A percentile compares a stretch with the other conserved stretches of the same genome.
Conservation (phyloP, 2,329 filamentous ascomycete species). For the Fusarium kyushuense region DNA sequence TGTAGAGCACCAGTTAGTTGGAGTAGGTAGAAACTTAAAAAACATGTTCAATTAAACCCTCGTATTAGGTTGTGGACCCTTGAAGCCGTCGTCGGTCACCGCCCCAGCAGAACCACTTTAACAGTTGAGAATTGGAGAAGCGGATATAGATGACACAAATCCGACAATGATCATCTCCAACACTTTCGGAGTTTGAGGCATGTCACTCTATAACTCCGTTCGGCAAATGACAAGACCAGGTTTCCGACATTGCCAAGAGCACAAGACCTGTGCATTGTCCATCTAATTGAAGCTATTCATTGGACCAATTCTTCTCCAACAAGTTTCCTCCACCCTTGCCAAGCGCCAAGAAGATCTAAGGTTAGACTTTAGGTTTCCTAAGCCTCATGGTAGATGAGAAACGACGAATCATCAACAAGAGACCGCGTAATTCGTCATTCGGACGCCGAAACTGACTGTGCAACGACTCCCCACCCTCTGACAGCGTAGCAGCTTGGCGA, state of each 20-base stretch:
- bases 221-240: slow-evolving; percentile 4
- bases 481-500: slow-evolving; percentile 16
- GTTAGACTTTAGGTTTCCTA: slow-evolving; percentile 24
- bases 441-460: slow-evolving; percentile 16
- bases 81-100: not conserved
- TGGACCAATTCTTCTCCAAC: slow-evolving; percentile 1
- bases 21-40: not conserved
- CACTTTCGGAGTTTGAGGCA: slow-evolving; percentile 17
- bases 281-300: not conserved
- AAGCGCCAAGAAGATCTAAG: slow-evolving; percentile 26
- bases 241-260: slow-evolving; percentile 21
- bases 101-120: not conserved
- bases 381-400: not conserved
- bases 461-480: not conserved
- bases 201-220: slow-evolving; percentile 17
- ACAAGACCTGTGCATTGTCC: not conserved
- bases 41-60: not conserved
- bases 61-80: not conserved
- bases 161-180: not conserved
- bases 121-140: not conserved
- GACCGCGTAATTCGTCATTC: slow-evolving; percentile 26
- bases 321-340: not conserved
- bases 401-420: slow-evolving; percentile 10
- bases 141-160: slow-evolving; percentile 12
- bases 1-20: not conserved